A percentile compares a stretch with the other conserved stretches of the same genome.
Evolutionary conservation across 805 yeast species (phyloP).

Genomic region (Ogataea minuta): DNA sequence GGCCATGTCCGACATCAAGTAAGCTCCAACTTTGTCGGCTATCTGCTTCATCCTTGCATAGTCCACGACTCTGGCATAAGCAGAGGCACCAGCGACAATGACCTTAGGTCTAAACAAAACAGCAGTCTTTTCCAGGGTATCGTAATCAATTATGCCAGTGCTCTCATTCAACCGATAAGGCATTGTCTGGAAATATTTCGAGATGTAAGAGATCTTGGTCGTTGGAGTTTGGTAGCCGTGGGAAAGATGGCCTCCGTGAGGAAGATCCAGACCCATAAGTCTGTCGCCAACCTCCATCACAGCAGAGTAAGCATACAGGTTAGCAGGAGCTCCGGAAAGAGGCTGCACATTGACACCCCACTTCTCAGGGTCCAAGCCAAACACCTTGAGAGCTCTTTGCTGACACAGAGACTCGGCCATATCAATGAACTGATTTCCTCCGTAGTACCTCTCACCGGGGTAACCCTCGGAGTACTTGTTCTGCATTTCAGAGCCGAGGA

Average conservation of each 20-base stretch:
- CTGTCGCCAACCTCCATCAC: constrained; percentile 86
- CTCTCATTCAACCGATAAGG: constrained; percentile 86
- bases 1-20: constrained; percentile 93
- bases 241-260: constrained; percentile 97
- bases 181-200: constrained; percentile 96
- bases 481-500: constrained; percentile 93
- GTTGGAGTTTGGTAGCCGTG: constrained; percentile 94
- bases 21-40: constrained; percentile 91
- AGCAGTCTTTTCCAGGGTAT: constrained; percentile 78
- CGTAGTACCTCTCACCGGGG: constrained; percentile 97
- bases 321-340: constrained; percentile 95
- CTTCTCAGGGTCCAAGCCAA: constrained; percentile 65
- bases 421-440: constrained; percentile 96
- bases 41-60: constrained; percentile 87
- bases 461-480: constrained; percentile 98
- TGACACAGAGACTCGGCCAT: constrained; percentile 88
- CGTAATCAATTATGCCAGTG: constrained; percentile 93
- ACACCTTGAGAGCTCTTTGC: constrained; percentile 85
- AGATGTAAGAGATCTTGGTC: constrained; percentile 85
- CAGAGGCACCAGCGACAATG: constrained; percentile 95
- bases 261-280: constrained; percentile 95
- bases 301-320: constrained; percentile 88
- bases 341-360: constrained; percentile 99
- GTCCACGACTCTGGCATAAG: constrained; percentile 88
- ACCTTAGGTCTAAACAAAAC: constrained; percentile 89